Evolutionary conservation across 2,329 filamentous ascomycete species (phyloP), one percentile per base, ranked within the genome.

Genomic region (Annulohypoxylon truncatum): DNA sequence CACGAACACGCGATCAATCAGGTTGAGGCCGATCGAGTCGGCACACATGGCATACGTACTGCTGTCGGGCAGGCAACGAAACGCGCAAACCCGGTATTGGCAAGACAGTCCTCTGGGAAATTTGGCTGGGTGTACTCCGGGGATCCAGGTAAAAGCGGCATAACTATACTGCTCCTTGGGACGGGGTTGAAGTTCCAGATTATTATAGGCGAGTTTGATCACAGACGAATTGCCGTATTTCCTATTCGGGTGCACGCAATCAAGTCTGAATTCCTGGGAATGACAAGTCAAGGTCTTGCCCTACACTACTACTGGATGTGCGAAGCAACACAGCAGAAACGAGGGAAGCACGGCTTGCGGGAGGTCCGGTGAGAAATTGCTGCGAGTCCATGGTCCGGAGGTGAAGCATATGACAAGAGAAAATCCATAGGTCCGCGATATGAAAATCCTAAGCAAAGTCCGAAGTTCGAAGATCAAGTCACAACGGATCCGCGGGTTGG

Each of bases 281-380:
- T 51, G 24, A 54, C 59, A 67, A 61, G 55, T 24, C 63, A 62
- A 61, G 55, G 56, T 50, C 66, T 61, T 33, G 55, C 55, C 66
- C 66, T 61, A 66, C 63, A 67, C 40, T 29, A 64, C 66, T 60
- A 69, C 64, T 67, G 64, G 58, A 65, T 65, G 65, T 70, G 67
- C 61, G 52, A 68, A 68, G 67, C 64, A 67, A 68, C 60, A 56
- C 64, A 69, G 66, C 62, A 67, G 69, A 69, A 67, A 73, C 55
- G 62, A 69, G 56, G 64, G 53, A 62, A 59, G 38, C 60, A 64
- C 60, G 47, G 52, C 66, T 60, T 61, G 64, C 44, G 38, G 52
- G 50, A 33, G 38, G 51, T 18, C 64, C 35, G 58, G 61, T 15
- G 40, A 51, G 18, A 13, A 24, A 22, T 59, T 60, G 67, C 20